Evolutionary conservation across 371 early-diverging fungal species (phyloP).

Genomic region (Neoconidiobolus thromboides): DNA sequence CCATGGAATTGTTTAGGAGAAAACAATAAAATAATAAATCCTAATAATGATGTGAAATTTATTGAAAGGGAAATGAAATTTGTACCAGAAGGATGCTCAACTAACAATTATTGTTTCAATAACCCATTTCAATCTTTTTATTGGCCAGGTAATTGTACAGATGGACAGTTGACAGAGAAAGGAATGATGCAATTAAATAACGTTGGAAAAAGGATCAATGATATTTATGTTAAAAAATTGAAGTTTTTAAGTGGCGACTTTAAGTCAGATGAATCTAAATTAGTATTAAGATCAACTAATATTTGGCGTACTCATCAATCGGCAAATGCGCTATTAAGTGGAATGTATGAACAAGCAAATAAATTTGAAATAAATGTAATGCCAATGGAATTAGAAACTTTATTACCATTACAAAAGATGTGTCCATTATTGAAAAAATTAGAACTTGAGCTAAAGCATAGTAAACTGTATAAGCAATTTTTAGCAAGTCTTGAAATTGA

Average conservation of each 20-base stretch:
- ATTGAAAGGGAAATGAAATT: neutral
- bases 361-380: slow-evolving; percentile 18
- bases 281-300: slow-evolving; percentile 13
- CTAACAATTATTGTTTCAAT: neutral
- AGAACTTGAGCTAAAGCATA: slow-evolving; percentile 5
- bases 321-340: slow-evolving; percentile 24
- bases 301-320: slow-evolving; percentile 31
- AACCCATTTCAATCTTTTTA: neutral
- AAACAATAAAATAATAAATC: neutral
- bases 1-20: neutral
- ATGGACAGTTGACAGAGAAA: slow-evolving; percentile 25
- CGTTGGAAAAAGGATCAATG: slow-evolving; percentile 22
- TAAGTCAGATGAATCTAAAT: neutral
- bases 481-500: slow-evolving; percentile 6
- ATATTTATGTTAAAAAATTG: slow-evolving; percentile 28
- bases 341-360: slow-evolving; percentile 17
- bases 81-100: neutral
- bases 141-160: slow-evolving; percentile 15
- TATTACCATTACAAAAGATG: slow-evolving; percentile 17
- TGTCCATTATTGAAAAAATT: slow-evolving; percentile 19
- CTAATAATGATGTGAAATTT: neutral
- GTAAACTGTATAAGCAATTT: slow-evolving; percentile 15
- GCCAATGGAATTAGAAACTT: slow-evolving; percentile 24
- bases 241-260: slow-evolving; percentile 14
- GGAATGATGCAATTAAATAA: slow-evolving; percentile 25